Evolutionary conservation across 2,329 filamentous ascomycete genomes (phyloP), one percentile per base, ranked within the genome.

Genomic region (Calcarisporium arbuscula): DNA sequence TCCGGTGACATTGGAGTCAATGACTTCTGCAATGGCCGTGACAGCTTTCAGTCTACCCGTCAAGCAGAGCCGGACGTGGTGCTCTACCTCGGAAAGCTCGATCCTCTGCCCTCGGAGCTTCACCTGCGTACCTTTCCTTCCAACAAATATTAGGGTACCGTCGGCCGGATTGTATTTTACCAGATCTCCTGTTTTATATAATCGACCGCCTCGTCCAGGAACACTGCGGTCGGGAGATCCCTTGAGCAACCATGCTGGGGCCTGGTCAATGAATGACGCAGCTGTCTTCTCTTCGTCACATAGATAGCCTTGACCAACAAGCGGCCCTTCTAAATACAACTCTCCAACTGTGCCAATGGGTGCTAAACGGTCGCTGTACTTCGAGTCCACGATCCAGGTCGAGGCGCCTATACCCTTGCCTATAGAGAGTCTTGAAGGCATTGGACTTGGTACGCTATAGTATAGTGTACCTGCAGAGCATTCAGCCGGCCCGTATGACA

Each of bases 31-130:
- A 5, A 26, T 17, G 5, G 18, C 21, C 11, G 8, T 7, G 8
- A 7, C 16, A 8, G 26, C 26, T 15, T 28, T n/a, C n/a, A n/a
- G n/a, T n/a, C n/a, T n/a, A n/a, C n/a, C 8, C 14, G 30, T 6
- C 6, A 32, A 15, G 14, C 19, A 22, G 11, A 16, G 8, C 7
- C 18, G 30, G 7, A 32, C 20, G 8, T 26, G 21, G 20, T 32
- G 30, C n/a, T 32, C 30, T 6, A 32, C 21, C 8, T 32, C 30
- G 20, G 19, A 16, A 15, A 32, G 19, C 15, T 32, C 30, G 21
- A 32, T 20, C 19, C 30, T n/a, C 30, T 23, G 30, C n/a, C 30
- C 30, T 25, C 22, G 10, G 10, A 25, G 22, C 14, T 25, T 25
- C 22, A 25, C 22, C 22, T 25, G 22, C 3, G 22, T 25, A 25